phyloP scores from a whole-genome alignment of 129 eudicot species.

The Artemisia argyi region DNA sequence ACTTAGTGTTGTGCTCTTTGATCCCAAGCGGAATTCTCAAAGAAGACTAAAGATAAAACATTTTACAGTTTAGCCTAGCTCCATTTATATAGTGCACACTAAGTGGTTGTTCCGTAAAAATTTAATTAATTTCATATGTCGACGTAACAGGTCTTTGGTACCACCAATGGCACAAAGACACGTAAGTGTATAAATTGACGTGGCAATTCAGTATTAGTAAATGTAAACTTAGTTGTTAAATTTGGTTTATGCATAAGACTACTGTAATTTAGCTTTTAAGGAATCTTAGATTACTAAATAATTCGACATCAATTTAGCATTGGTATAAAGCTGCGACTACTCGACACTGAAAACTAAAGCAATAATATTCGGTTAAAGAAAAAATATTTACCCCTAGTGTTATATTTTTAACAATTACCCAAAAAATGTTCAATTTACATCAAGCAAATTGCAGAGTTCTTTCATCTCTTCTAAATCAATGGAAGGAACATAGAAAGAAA shows the following conservation, averaged over 20 bases:
- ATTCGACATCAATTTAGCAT: not conserved
- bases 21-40: not conserved
- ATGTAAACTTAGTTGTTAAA: not conserved
- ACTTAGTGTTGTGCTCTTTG: conserved; percentile 1
- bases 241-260: too few species aligned
- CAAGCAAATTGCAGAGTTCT: too few species aligned
- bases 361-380: not conserved
- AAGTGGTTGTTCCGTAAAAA: not conserved
- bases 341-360: not conserved
- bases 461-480: too few species aligned
- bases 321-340: not conserved
- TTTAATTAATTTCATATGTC: conserved; percentile 13
- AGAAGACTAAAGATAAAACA: conserved; percentile 14
- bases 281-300: too few species aligned
- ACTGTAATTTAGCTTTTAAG: too few species aligned
- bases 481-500: too few species aligned
- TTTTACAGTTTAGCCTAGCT: conserved; percentile 18
- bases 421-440: not conserved
- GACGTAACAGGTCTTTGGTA: not conserved
- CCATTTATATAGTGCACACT: conserved; percentile 5
- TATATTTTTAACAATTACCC: not conserved
- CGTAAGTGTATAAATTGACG: not conserved
- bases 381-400: too few species aligned
- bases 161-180: conserved; percentile 18
- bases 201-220: conserved; percentile 11